Conservation (phyloP, 495 filamentous ascomycete genomes). For the Penicillium bialowiezense region DNA sequence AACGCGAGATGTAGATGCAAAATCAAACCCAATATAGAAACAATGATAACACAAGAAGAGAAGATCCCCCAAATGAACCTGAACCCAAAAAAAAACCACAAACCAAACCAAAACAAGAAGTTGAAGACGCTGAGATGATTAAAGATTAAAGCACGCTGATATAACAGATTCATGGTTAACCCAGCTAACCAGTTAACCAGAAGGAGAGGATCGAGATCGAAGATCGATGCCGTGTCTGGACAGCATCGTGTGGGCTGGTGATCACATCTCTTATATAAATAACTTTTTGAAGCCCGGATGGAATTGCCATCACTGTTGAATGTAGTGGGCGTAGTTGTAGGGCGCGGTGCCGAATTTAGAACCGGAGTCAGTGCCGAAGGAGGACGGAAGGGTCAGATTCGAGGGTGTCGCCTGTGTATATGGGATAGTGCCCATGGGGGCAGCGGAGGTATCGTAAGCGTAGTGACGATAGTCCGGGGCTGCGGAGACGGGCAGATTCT, state of each 20-base stretch:
- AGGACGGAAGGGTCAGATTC: conserved; percentile 36
- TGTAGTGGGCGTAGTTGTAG: conserved; percentile 39
- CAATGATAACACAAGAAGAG: conserved; percentile 1
- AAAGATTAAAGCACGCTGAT: conserved; percentile 25
- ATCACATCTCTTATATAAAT: too few relatives aligned
- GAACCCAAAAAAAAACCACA: conserved; percentile 5
- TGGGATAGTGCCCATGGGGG: conserved; percentile 26
- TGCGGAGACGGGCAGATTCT: conserved; percentile 33
- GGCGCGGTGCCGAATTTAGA: conserved; percentile 30
- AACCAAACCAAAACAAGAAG: conserved; percentile 2
- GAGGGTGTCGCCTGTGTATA: conserved; percentile 38
- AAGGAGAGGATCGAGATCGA: background rate
- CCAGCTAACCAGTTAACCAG: conserved; percentile 11
- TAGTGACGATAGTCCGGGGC: conserved; percentile 35
- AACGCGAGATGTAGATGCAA: conserved; percentile 1
- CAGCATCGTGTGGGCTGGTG: too few relatives aligned
- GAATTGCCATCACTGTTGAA: conserved; percentile 16
- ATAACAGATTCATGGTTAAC: conserved; percentile 8
- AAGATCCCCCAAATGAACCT: background rate
- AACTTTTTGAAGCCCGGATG: conserved; percentile 12
- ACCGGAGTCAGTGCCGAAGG: conserved; percentile 29
- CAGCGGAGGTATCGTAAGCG: conserved; percentile 33
- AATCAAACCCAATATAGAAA: background rate
- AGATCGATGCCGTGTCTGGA: too few relatives aligned
- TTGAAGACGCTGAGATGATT: conserved; percentile 15